A percentile compares a stretch with the other conserved stretches of the same genome.
Conservation (phyloP, 192 early-diverging fungal genomes). For the Gaertneriomyces semiglobifer region DNA sequence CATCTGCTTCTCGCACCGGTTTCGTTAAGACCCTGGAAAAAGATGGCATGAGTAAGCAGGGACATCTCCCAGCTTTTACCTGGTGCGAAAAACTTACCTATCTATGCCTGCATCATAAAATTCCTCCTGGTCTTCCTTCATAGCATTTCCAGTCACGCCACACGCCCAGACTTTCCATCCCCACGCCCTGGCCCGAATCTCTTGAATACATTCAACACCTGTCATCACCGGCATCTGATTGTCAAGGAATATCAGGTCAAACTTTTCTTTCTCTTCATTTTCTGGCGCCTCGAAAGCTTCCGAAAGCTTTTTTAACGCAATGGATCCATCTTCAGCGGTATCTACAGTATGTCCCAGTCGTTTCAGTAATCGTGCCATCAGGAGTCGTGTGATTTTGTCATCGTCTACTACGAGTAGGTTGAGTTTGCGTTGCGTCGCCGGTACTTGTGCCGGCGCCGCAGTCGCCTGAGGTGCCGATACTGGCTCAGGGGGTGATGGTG, state of each 20-base stretch:
- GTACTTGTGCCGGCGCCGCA: no score
- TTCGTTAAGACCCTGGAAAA: constrained; percentile 18
- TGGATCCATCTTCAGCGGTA: constrained; percentile 23
- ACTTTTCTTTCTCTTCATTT: background rate
- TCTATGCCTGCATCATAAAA: constrained; percentile 29
- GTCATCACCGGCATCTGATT: constrained; percentile 31
- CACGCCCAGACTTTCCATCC: constrained; percentile 21
- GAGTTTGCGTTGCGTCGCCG: constrained; percentile 1
- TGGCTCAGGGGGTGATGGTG: no score
- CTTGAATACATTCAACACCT: constrained; percentile 22
- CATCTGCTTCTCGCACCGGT: constrained; percentile 21
- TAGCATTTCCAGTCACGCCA: constrained; percentile 27
- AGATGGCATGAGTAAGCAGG: background rate
- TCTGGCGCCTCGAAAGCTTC: background rate
- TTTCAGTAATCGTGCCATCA: constrained; percentile 16
- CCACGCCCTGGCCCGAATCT: background rate
- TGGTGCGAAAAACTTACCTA: constrained; percentile 4
- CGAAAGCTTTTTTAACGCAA: constrained; percentile 14
- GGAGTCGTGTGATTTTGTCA: constrained; percentile 28
- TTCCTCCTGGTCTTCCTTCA: constrained; percentile 25
- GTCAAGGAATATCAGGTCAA: constrained; percentile 22
- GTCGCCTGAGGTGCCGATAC: no score
- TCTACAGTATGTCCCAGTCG: constrained; percentile 20
- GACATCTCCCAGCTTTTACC: background rate
- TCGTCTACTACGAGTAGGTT: constrained; percentile 21